A percentile compares a stretch with the other conserved stretches of the same genome.
phyloP scores from a whole-genome alignment of 1,284 basidiomycete species.

The Vanrija sp. region DNA sequence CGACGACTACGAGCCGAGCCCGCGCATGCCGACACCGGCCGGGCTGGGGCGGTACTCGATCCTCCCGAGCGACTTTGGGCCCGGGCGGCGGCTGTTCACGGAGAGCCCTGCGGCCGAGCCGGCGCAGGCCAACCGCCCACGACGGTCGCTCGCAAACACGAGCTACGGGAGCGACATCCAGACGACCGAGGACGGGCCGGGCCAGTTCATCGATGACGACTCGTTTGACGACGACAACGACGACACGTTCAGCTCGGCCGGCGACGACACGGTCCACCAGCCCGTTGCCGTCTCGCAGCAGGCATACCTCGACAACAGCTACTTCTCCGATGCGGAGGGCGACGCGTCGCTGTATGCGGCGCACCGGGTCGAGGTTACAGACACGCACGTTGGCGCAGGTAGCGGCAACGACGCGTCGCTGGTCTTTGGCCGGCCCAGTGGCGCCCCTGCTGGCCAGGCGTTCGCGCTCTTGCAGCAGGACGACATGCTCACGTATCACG shows the following conservation, averaged over 20 bases:
- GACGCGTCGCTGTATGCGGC: neutral
- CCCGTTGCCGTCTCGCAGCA: neutral
- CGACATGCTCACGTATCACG: slow-evolving; percentile 48
- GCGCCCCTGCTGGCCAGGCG: neutral
- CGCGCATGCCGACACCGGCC: slow-evolving; percentile 32
- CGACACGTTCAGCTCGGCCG: slow-evolving; percentile 6
- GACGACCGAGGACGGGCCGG: slow-evolving; percentile 9
- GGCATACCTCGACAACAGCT: slow-evolving; percentile 9
- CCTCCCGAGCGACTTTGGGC: slow-evolving; percentile 20
- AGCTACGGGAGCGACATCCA: slow-evolving; percentile 34
- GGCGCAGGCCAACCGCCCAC: slow-evolving; percentile 1
- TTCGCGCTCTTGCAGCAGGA: slow-evolving; percentile 41
- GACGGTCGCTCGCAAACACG: slow-evolving; percentile 37
- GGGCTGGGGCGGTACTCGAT: slow-evolving; percentile 37
- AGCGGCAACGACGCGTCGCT: slow-evolving; percentile 8
- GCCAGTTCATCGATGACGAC: slow-evolving; percentile 12
- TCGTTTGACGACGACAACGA: slow-evolving; percentile 10
- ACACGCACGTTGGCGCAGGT: neutral
- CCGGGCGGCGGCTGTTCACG: slow-evolving; percentile 11
- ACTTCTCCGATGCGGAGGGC: slow-evolving; percentile 2
- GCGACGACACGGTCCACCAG: neutral
- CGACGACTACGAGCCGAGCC: slow-evolving; percentile 26
- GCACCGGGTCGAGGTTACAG: slow-evolving; percentile 3
- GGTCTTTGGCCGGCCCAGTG: slow-evolving; percentile 12
- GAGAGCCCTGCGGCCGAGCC: neutral